phyloP scores from a whole-genome alignment of 495 filamentous ascomycete genomes.

The Baudoinia panamericana region DNA sequence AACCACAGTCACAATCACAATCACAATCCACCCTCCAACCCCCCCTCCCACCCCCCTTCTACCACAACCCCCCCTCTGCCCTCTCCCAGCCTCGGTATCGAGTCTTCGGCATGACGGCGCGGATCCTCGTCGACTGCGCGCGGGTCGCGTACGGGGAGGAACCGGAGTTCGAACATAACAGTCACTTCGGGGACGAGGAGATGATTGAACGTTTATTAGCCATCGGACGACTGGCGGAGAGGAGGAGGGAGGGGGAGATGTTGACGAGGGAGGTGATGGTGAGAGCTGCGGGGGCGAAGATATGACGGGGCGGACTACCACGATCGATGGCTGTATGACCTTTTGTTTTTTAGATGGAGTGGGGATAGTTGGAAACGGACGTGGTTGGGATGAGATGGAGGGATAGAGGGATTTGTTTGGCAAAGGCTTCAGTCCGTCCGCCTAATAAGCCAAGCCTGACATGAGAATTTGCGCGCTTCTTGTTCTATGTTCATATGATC shows the following conservation, averaged over 20 bases:
- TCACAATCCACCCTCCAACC: slow-evolving; percentile 17
- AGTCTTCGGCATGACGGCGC: slow-evolving; percentile 86
- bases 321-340: too few relatives aligned
- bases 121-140: slow-evolving; percentile 76
- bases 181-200: slow-evolving; percentile 66
- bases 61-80: slow-evolving; percentile 24
- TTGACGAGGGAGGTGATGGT: slow-evolving; percentile 46
- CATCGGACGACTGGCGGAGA: slow-evolving; percentile 47
- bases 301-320: too few relatives aligned
- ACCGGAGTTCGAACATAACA: slow-evolving; percentile 74
- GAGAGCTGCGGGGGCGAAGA: slow-evolving; percentile 42
- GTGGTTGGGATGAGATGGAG: too few relatives aligned
- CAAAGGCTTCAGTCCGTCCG: too few relatives aligned
- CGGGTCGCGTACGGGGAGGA: slow-evolving; percentile 65
- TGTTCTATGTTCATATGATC: too few relatives aligned
- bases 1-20: slow-evolving; percentile 1
- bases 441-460: too few relatives aligned
- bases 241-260: slow-evolving; percentile 39
- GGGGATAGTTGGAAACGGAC: too few relatives aligned
- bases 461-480: too few relatives aligned
- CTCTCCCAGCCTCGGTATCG: slow-evolving; percentile 43
- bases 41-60: slow-evolving; percentile 13
- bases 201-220: slow-evolving; percentile 51
- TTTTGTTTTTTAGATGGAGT: too few relatives aligned
- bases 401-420: too few relatives aligned